These are phyloP conservation scores for Lactarius hatsudake DNA, from an alignment of 768 basidiomycete species.

Conservation along the genomic window DNA sequence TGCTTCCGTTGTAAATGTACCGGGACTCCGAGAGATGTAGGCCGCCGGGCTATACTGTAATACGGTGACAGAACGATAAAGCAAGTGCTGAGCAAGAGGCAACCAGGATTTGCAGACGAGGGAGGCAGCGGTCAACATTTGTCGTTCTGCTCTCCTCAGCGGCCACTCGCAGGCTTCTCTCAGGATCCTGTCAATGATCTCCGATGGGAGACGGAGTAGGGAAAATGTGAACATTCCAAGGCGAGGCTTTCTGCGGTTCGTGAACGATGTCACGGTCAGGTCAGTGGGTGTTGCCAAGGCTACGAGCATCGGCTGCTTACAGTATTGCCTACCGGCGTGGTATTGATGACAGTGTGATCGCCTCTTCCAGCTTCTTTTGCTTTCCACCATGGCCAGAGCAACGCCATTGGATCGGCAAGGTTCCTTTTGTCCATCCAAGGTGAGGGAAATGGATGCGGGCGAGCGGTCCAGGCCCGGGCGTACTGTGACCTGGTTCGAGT, in stretches of 20 bases:
- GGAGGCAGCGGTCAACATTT: constrained; percentile 2
- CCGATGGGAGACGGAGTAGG: constrained; percentile 11
- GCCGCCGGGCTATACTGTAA: no score
- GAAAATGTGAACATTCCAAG: not conserved
- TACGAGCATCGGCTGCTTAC: not conserved
- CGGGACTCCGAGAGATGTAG: not conserved
- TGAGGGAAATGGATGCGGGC: not conserved
- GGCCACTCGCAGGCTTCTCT: constrained; percentile 15
- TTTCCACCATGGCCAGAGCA: constrained; percentile 3
- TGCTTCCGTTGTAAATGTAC: not conserved
- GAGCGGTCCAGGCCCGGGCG: no score
- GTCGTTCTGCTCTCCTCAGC: not conserved
- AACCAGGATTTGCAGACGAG: constrained; percentile 21
- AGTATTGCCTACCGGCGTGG: not conserved
- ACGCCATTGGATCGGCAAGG: not conserved
- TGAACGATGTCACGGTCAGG: not conserved
- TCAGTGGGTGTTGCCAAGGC: constrained; percentile 4
- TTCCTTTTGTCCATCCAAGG: not conserved
- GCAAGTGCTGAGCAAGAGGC: constrained; percentile 7
- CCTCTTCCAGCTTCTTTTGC: not conserved
- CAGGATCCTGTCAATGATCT: constrained; percentile 16
- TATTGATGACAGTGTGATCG: no score
- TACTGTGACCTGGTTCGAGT: no score
- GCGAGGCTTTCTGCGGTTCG: constrained; percentile 1
- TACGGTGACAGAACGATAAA: constrained; percentile 8